Evolutionary conservation across 257 asterid genomes (phyloP), one percentile per base, ranked within the genome.

Genomic region (Eustoma russellianum): DNA sequence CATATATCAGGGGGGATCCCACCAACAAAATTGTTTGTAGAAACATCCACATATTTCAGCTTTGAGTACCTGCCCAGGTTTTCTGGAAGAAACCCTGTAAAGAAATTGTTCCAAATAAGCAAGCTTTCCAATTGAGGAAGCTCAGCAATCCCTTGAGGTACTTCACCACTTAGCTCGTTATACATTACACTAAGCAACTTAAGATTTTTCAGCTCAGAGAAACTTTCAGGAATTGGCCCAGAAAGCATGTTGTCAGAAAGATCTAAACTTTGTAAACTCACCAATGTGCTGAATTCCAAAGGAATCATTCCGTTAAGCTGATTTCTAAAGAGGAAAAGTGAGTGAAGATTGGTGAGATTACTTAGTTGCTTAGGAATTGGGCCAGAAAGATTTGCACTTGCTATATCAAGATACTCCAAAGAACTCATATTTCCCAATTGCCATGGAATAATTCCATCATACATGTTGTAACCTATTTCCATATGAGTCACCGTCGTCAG

Each of bases 401-500:
- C 95, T 48, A 92, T 83, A 63, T 92, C 99, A 60, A 92, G 97
- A 75, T 92, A 92, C 50, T 51, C 66, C 50, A 92, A 86, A 48
- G 59, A 73, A 61, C 83, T 80, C 88, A 85, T 66, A 56, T 85
- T 88, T 19, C 99, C 97, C 16, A 92, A 73, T 59, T 92, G 78
- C 97, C 83, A 83, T 6, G 99, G 97, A 62, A 92, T 81, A 55
- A 55, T 88, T 47, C 97, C 88, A 48, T 78, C 76, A 53, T 84
- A 92, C 5, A 70, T 57, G 45, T 92, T 92, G 66, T 92, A 92
- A 19, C 99, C 99, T 64, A 92, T 92, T 76, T 92, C 99, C 94
- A 92, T 88, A 38, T 92, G 99, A 10, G 84, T 57, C 53, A 92
- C 56, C 3, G 82, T 74, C 54, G 57, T 68, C 30, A 92, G 66